Evolutionary conservation across 164 flowering plant genomes (phyloP).

Genomic region (Taxillus chinensis): DNA sequence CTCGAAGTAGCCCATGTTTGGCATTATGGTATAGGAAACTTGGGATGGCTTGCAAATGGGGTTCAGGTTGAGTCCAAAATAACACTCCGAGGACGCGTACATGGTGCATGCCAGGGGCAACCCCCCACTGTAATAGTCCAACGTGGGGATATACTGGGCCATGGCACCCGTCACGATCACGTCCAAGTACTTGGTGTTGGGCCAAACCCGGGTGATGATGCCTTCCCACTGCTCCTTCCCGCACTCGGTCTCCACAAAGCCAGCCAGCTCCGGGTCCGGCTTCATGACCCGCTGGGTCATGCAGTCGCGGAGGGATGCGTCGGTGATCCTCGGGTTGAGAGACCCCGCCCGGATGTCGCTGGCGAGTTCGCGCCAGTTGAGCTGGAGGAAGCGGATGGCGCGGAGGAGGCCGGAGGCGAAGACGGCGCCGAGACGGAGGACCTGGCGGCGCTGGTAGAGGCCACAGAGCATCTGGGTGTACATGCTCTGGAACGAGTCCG

Average conservation of each 20-base stretch:
- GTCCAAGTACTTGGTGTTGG: constrained; percentile 35
- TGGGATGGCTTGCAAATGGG: constrained; percentile 33
- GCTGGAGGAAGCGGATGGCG: constrained; percentile 40
- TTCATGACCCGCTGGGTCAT: constrained; percentile 11
- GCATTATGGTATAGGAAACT: constrained; percentile 37
- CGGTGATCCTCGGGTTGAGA: constrained; percentile 22
- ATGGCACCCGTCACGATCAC: constrained; percentile 37
- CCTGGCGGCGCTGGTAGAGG: constrained; percentile 23
- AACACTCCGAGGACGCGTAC: constrained; percentile 42
- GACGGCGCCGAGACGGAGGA: constrained; percentile 36
- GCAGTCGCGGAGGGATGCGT: constrained; percentile 15
- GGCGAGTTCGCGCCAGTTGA: constrained; percentile 23
- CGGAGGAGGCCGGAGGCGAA: constrained; percentile 41
- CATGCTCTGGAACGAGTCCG: constrained; percentile 43
- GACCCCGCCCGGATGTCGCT: constrained; percentile 26
- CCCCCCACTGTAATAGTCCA: constrained; percentile 31
- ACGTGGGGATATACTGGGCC: constrained; percentile 40
- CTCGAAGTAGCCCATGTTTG: constrained; percentile 43
- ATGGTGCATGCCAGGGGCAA: constrained; percentile 33
- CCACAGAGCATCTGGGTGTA: constrained; percentile 44
- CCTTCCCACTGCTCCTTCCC: constrained; percentile 25
- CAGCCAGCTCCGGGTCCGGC: constrained; percentile 27
- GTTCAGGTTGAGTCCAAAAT: constrained; percentile 34
- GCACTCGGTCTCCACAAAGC: constrained; percentile 22
- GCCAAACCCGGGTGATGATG: constrained; percentile 34